Conservation (phyloP, 2,329 filamentous ascomycete species). For the Fusarium floridanum region DNA sequence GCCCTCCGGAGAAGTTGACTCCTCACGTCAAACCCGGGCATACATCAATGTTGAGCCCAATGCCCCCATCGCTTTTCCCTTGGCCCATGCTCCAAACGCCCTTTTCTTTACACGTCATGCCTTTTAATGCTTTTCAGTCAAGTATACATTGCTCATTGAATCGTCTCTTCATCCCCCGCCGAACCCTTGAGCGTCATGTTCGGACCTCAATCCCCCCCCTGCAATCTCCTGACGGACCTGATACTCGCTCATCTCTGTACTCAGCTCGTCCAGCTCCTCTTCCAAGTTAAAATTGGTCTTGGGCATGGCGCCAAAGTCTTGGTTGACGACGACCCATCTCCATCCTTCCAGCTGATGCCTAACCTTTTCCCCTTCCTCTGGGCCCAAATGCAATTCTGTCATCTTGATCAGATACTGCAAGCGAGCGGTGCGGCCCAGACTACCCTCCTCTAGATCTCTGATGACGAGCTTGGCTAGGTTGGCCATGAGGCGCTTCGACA, state of each 20-base stretch:
- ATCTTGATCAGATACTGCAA: slow-evolving; percentile 50
- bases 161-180: neutral
- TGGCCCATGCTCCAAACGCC: neutral
- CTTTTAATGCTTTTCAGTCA: neutral
- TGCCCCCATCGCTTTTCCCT: neutral
- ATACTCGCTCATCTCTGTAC: neutral
- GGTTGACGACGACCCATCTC: slow-evolving; percentile 37
- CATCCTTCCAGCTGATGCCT: slow-evolving; percentile 36
- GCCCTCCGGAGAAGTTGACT: neutral
- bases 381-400: slow-evolving; percentile 44
- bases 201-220: neutral
- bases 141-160: neutral
- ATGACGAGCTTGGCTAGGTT: slow-evolving; percentile 46
- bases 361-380: slow-evolving; percentile 31
- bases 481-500: slow-evolving; percentile 46
- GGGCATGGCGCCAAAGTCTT: neutral
- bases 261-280: neutral
- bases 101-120: neutral
- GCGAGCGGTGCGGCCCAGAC: slow-evolving; percentile 49
- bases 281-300: neutral
- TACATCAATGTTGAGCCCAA: neutral
- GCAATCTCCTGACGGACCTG: neutral
- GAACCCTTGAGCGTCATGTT: neutral
- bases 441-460: slow-evolving; percentile 51
- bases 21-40: neutral